Percentiles rank a stretch among this genome's conserved stretches.
Conservation (phyloP, 2,329 filamentous ascomycete genomes). For the Neophaeococcomyces aloes region DNA sequence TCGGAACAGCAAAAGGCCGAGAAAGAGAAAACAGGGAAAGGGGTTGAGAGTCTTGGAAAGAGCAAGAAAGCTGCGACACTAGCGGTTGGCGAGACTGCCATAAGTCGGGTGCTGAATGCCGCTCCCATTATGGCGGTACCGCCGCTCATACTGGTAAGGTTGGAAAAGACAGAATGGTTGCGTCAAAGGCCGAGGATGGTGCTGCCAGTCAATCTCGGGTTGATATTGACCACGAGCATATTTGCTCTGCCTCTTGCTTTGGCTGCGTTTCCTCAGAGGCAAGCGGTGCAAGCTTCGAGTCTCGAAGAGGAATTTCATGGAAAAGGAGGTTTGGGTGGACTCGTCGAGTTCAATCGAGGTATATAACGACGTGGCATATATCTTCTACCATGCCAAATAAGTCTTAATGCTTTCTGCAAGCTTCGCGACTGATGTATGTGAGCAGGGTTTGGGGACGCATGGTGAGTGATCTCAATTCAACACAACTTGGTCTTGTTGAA, state of each 20-base stretch:
- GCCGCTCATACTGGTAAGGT: slow-evolving; percentile 68
- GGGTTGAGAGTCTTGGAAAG: slow-evolving; percentile 66
- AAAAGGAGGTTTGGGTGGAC: slow-evolving; percentile 63
- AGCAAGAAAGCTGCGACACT: slow-evolving; percentile 77
- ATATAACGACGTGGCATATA: slow-evolving; percentile 45
- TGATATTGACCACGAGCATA: slow-evolving; percentile 79
- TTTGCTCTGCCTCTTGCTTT: slow-evolving; percentile 82
- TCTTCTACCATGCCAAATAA: no score
- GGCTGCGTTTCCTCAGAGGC: slow-evolving; percentile 83
- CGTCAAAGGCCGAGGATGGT: slow-evolving; percentile 65
- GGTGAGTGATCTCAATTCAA: no score
- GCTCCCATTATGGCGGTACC: slow-evolving; percentile 97
- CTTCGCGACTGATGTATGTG: no score
- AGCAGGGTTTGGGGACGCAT: no score
- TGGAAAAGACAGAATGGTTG: slow-evolving; percentile 79
- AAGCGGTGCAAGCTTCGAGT: slow-evolving; percentile 62
- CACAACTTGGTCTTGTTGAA: no score
- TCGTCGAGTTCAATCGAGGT: slow-evolving; percentile 92
- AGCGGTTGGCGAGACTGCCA: slow-evolving; percentile 84
- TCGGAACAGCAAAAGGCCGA: slow-evolving; percentile 57
- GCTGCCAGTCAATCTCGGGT: slow-evolving; percentile 69
- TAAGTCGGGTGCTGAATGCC: slow-evolving; percentile 83
- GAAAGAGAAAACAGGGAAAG: slow-evolving; percentile 54
- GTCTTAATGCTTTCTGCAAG: no score
- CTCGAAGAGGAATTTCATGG: slow-evolving; percentile 82